Evolutionary conservation across 306 rosid species (phyloP), one percentile per base, ranked within the genome.

Genomic region (Gynostemma pentaphyllum): DNA sequence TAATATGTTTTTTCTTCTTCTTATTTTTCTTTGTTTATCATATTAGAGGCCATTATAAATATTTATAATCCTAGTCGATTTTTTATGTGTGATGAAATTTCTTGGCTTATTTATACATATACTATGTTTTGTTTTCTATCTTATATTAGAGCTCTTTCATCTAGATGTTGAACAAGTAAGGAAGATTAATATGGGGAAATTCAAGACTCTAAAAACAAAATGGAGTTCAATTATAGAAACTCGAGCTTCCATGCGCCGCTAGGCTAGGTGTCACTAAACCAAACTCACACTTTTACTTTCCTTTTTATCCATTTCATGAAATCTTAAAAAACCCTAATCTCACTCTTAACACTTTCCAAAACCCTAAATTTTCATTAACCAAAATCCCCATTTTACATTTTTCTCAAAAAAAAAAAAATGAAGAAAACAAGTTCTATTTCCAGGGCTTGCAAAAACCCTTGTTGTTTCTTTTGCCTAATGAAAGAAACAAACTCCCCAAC

Each of bases 391-490:
- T n/a, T n/a, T n/a, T n/a, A n/a, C 14, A 39, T 39, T 19, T 19
- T 22, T 6, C 18, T n/a, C n/a, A n/a, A n/a, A n/a, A n/a, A 19
- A 2, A 9, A 59, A 27, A 40, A 62, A 26, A 45, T 45, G 45
- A 67, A 67, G 70, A 68, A 50, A 47, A 34, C 26, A 27, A 36
- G 22, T 48, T 67, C 63, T 16, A 44, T 63, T 47, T 62, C 34
- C 75, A 36, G 18, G 7, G n/a, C 29, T 11, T 81, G 85, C 61
- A 39, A 24, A 10, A 71, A 2, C 5, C 76, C 77, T 1, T 51
- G 48, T 57, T 89, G 96, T 67, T 86, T 89, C 84, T 89, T 89
- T 55, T 89, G 97, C 81, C 50, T 62, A 45, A 75, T 86, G 82
- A 74, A 76, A 79, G 89, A 89, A 46, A 44, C 78, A 46, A 70